These are phyloP conservation scores for Trichophyton mentagrophytes DNA, from an alignment of 2,329 filamentous ascomycete species.

Conservation along the genomic window DNA sequence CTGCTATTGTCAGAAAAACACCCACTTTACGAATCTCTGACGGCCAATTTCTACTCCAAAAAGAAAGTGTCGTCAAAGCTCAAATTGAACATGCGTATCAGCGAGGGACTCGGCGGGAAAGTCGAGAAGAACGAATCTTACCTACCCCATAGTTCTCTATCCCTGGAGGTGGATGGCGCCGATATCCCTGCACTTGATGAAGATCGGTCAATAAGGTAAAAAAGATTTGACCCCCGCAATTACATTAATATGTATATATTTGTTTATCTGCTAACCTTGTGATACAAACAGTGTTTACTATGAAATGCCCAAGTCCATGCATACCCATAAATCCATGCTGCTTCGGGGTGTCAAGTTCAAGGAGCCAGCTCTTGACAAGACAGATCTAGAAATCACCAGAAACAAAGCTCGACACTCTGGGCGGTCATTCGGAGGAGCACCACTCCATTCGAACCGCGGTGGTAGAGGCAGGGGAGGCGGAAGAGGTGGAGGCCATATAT, in stretches of 20 bases:
- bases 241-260: constrained; percentile 5
- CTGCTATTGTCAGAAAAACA: constrained; percentile 75
- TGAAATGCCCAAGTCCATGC: constrained; percentile 58
- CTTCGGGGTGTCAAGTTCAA: constrained; percentile 69
- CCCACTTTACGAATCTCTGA: constrained; percentile 73
- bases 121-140: constrained; percentile 74
- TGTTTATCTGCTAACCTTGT: background rate
- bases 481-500: constrained; percentile 36
- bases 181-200: constrained; percentile 67
- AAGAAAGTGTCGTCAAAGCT: constrained; percentile 56
- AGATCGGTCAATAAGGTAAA: constrained; percentile 73
- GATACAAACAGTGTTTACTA: constrained; percentile 57
- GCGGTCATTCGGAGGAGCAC: constrained; percentile 58
- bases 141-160: constrained; percentile 68
- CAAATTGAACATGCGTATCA: constrained; percentile 61
- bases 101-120: constrained; percentile 64
- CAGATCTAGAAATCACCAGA: constrained; percentile 62
- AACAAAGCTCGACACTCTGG: constrained; percentile 52
- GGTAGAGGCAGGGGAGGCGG: constrained; percentile 28
- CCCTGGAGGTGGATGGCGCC: constrained; percentile 60
- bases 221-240: constrained; percentile 28
- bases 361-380: constrained; percentile 56
- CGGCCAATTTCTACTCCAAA: constrained; percentile 81
- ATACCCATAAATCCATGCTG: constrained; percentile 86
- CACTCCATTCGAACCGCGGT: constrained; percentile 39